Evolutionary conservation across 208 protist species (phyloP), one percentile per base, ranked within the genome.

Genomic region (Trypanosoma avium): DNA sequence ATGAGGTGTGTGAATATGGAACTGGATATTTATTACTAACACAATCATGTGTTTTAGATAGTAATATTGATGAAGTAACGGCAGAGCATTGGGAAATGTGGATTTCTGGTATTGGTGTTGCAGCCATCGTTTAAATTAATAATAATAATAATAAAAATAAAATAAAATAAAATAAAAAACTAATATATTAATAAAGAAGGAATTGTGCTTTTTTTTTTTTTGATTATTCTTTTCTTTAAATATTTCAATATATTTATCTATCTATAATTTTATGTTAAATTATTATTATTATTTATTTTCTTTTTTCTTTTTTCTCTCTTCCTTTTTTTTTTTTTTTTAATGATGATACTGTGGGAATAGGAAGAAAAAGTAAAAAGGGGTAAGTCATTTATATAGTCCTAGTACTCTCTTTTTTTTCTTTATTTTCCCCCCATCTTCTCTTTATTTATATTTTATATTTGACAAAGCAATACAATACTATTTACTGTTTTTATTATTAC

Each of bases 1-100:
- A 52, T 82, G 26, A 56, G 43, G 77, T 71, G 32, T 72, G 67
- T 13, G 82, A 88, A 60, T 70, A 78, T 49, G 81, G 78, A 0
- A 48, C 84, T 10, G 88, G 88, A 0, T 73, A 80, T 50, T 69
- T 94, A 50, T 50, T 94, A 26, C 53, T 94, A 9, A 60, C 66
- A 29, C 77, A 90, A 52, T 69, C 71, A 17, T 71, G 72, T 7
- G 59, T 88, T 0, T 53, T 61, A 0, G 67, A 5, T 33, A 38
- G 7, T 54, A 58, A 24, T 29, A 33, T 43, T 40, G 53, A 75
- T 22, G 53, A 69, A 35, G 10, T 27, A 36, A 32, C 8, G 4
- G 64, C 32, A 21, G 35, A 61, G 42, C 0, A 29, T 30, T 73
- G 67, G 67, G 67, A 73, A 30, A 15, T 7, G 1, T 73, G 67